Evolutionary conservation across 371 early-diverging fungal genomes (phyloP), one percentile per base, ranked within the genome.

Genomic region (Mortierella sp.): DNA sequence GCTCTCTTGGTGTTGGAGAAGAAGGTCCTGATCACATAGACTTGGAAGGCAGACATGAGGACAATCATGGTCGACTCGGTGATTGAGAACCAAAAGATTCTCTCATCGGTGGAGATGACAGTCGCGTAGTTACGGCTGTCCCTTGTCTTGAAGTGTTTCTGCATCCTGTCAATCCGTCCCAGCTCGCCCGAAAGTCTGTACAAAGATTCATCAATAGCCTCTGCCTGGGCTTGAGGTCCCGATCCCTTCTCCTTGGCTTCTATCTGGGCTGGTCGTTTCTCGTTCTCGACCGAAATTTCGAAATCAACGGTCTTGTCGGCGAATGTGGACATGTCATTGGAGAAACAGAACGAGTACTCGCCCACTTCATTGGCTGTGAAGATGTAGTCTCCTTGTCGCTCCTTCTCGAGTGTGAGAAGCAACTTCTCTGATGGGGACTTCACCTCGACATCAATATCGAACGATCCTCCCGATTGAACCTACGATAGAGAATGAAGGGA

Each of bases 341-440:
- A 88, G 87, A 97, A 97, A 84, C 96, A 96, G 85, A 95, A 94
- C 19, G 91, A 78, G 81, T 94, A 94, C 79, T 97, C 97, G 51
- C 97, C 97, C 3, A 82, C 83, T 52, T 85, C 69, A 37, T 88
- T 87, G 6, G 93, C 92, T 1, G 92, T 87, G 80, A 97, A 92
- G 48, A 95, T 92, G 79, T 83, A 93, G 84, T 97, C 96, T 67
- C 93, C 95, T 78, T 96, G 95, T 49, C 94, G 92, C 78, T 95
- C 93, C 50, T 88, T 86, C 64, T 88, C 86, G 56, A 94, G 96
- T 41, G 70, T 67, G 62, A 94, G 71, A 27, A 95, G 67, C 48
- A 85, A 59, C 47, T 83, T 79, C 49, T 80, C 81, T 55, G 84
- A 79, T 48, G 95, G 95, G 44, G 86, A 91, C 43, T 79, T 85